A percentile compares a stretch with the other conserved stretches of the same genome.
Conservation (phyloP, 108 stramenopile genomes). For the Mayamaea pseudoterrestris region DNA sequence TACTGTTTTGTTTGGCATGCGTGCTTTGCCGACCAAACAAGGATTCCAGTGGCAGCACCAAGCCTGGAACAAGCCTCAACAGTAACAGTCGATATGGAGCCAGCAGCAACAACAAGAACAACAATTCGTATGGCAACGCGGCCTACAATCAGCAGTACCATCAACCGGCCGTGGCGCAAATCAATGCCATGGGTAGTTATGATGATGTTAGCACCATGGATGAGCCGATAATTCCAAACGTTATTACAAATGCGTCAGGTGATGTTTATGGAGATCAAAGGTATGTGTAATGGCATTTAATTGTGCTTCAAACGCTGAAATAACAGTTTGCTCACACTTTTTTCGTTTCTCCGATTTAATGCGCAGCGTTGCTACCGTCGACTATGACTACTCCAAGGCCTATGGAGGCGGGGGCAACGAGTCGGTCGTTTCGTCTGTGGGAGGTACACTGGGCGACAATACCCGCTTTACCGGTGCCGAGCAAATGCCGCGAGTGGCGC, state of each 20-base stretch:
- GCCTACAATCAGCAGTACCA: not conserved
- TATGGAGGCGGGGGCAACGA: conserved; percentile 55
- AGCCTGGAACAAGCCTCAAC: conserved; percentile 11
- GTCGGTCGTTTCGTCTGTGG: conserved; percentile 58
- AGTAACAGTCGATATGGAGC: conserved; percentile 13
- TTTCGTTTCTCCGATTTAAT: conserved; percentile 7
- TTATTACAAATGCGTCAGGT: not conserved
- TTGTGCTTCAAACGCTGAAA: not conserved
- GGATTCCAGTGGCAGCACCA: conserved; percentile 5
- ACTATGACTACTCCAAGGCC: conserved; percentile 81
- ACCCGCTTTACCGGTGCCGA: conserved; percentile 19
- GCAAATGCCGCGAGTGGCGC: conserved; percentile 22
- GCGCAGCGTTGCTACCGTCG: conserved; percentile 58
- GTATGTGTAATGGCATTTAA: conserved; percentile 17
- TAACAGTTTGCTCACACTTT: not conserved
- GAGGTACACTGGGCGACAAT: conserved; percentile 55
- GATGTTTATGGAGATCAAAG: conserved; percentile 54
- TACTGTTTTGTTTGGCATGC: conserved; percentile 11
- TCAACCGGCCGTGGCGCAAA: conserved; percentile 1
- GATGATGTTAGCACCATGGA: conserved; percentile 28
- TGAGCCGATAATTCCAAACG: conserved; percentile 4
- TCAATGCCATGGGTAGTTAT: conserved; percentile 9
- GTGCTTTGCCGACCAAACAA: not conserved
- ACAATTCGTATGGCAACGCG: not conserved
- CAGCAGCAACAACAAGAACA: conserved; percentile 2